A percentile compares a stretch with the other conserved stretches of the same genome.
These are phyloP conservation scores for Lophiostoma macrostomum DNA, from an alignment of 495 filamentous ascomycete genomes.

Conservation along the genomic window DNA sequence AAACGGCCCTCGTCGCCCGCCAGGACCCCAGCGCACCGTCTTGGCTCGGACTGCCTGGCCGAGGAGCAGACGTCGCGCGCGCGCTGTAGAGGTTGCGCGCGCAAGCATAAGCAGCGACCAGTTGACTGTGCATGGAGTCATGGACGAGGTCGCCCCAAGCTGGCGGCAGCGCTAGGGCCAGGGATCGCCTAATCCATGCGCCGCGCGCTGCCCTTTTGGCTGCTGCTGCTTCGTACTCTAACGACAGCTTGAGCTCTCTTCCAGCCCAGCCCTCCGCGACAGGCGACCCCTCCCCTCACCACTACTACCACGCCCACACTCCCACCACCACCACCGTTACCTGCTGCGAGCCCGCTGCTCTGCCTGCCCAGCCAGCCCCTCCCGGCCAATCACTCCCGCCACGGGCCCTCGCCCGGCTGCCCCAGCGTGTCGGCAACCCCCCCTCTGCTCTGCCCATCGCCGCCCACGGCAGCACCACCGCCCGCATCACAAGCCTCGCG, in stretches of 20 bases:
- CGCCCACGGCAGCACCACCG: conserved; percentile 5
- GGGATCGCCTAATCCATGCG: not conserved
- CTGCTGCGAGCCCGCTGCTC: not conserved
- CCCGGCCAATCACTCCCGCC: conserved; percentile 22
- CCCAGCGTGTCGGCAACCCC: conserved; percentile 3
- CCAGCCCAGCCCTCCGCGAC: too few species aligned
- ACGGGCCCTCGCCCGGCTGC: conserved; percentile 11
- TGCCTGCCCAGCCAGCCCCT: not conserved
- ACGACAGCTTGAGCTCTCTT: too few species aligned
- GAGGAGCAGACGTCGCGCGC: too few species aligned
- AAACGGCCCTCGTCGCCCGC: too few species aligned
- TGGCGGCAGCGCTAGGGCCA: conserved; percentile 20
- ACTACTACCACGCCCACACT: not conserved
- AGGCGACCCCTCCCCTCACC: not conserved
- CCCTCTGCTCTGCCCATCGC: not conserved
- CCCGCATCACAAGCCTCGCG: conserved; percentile 37
- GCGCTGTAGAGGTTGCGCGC: too few species aligned
- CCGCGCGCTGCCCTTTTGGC: not conserved
- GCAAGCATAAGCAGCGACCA: too few species aligned
- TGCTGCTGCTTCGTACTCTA: too few species aligned
- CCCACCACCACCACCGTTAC: not conserved
- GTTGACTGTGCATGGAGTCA: not conserved
- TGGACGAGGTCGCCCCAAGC: conserved; percentile 1
- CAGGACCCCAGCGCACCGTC: too few species aligned
- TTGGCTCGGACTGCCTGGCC: too few species aligned